Percentiles rank a stretch among this genome's conserved stretches.
These are phyloP conservation scores for Leccinum subrobustum DNA, from an alignment of 1,284 basidiomycete genomes.

Conservation along the genomic window DNA sequence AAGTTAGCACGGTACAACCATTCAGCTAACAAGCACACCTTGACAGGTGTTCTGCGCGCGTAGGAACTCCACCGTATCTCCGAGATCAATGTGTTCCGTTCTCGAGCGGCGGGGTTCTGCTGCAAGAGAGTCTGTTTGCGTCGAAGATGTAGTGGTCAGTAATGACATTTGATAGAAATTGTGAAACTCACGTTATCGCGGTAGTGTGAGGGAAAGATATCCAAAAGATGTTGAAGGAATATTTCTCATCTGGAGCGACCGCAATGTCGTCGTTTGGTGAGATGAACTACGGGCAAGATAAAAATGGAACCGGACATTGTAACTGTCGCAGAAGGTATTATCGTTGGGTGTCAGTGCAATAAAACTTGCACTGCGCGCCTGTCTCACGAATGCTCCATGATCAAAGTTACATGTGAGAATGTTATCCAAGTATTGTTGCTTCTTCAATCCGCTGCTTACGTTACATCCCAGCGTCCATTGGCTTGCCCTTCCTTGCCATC, in stretches of 20 bases:
- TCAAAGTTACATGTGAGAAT: no score
- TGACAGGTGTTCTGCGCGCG: neutral
- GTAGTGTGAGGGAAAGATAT: neutral
- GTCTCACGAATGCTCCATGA: no score
- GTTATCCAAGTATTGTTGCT: no score
- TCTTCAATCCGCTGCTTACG: no score
- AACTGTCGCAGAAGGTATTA: neutral
- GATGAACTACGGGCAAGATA: no score
- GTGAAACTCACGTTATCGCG: neutral
- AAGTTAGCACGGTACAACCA: neutral
- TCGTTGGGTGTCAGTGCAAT: neutral
- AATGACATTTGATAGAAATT: neutral
- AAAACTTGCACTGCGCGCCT: no score
- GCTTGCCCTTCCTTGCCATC: no score
- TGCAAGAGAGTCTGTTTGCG: slow-evolving; percentile 11
- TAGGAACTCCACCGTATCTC: neutral
- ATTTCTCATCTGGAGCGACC: no score
- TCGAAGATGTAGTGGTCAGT: neutral
- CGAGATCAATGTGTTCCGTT: slow-evolving; percentile 14
- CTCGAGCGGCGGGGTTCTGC: neutral
- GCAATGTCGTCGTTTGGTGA: no score
- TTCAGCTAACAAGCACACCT: neutral
- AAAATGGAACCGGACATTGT: no score
- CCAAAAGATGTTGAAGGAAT: neutral
- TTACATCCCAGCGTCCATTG: no score